Evolutionary conservation across 768 basidiomycete genomes (phyloP).

Genomic region (Ephemerocybe angulata): DNA sequence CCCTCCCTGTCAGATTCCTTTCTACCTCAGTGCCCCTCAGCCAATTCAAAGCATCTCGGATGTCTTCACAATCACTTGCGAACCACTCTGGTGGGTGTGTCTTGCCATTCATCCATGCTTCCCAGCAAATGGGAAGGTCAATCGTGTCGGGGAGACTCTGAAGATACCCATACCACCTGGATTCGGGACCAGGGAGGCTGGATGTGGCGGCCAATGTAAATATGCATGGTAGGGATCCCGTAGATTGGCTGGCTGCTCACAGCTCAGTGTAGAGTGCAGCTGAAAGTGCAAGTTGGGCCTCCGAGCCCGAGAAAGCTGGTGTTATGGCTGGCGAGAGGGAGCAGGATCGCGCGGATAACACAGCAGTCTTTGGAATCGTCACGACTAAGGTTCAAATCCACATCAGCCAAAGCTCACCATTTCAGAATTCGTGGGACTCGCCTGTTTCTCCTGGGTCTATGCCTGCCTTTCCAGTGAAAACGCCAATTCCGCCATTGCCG

Average conservation of each 20-base stretch:
- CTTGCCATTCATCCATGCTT: conserved; percentile 2
- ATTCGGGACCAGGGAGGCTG: conserved; percentile 47
- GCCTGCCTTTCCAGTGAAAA: conserved; percentile 28
- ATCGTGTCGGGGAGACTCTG: conserved; percentile 57
- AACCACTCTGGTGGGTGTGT: conserved; percentile 8
- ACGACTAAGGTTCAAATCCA: conserved; percentile 43
- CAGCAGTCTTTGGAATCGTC: conserved; percentile 56
- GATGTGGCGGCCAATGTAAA: conserved; percentile 7
- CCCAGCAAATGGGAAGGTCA: conserved; percentile 65
- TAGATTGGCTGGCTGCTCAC: conserved; percentile 33
- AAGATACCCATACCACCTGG: conserved; percentile 64
- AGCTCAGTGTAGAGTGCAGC: conserved; percentile 63
- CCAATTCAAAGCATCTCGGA: conserved; percentile 28
- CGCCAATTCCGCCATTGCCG: conserved; percentile 28
- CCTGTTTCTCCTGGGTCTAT: conserved; percentile 36
- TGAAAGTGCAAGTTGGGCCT: conserved; percentile 57
- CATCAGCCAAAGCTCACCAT: background rate
- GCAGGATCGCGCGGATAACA: conserved; percentile 61
- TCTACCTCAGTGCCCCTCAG: conserved; percentile 36
- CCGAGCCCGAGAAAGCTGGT: conserved; percentile 48
- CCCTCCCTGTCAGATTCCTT: too few relatives aligned
- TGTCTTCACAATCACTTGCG: conserved; percentile 7
- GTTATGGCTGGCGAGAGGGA: conserved; percentile 43
- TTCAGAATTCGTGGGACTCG: conserved; percentile 20
- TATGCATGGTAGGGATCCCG: background rate